These are phyloP conservation scores for Rugonectria rugulosa DNA, from an alignment of 2,329 filamentous ascomycete genomes.

Conservation along the genomic window DNA sequence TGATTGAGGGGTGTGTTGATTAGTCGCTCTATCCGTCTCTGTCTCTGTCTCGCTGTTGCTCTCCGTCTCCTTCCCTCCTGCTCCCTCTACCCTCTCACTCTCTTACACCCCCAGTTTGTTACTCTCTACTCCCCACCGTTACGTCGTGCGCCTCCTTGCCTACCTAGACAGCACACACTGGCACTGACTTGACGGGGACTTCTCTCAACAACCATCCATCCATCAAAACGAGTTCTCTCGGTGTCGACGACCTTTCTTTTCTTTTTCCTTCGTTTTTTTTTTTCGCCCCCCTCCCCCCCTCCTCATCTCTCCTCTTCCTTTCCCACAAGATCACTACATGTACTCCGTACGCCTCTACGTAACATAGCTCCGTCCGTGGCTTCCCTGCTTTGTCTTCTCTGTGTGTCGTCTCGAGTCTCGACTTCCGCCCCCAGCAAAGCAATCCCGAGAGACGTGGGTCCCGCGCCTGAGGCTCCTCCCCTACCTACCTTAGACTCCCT, in stretches of 20 bases:
- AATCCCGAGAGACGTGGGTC: conserved; percentile 42
- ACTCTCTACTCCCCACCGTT: conserved; percentile 33
- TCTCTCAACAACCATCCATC: conserved; percentile 22
- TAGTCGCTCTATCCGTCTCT: too few species aligned
- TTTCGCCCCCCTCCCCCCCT: conserved; percentile 32
- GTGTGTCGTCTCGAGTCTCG: conserved; percentile 28
- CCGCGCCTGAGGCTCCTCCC: conserved; percentile 37
- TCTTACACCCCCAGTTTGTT: conserved; percentile 32
- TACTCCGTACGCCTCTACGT: conserved; percentile 19
- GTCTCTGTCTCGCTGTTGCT: too few species aligned
- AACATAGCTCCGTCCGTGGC: conserved; percentile 26
- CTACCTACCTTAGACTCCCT: too few species aligned
- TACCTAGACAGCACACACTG: conserved; percentile 20
- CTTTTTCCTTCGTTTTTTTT: conserved; percentile 39
- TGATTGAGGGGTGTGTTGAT: conserved; percentile 22
- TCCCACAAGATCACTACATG: conserved; percentile 5
- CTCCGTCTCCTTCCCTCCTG: too few species aligned
- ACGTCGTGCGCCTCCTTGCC: conserved; percentile 35
- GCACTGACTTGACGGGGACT: not conserved
- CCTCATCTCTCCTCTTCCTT: conserved; percentile 15
- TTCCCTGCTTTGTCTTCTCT: conserved; percentile 21
- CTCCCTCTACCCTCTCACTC: too few species aligned
- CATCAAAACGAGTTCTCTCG: conserved; percentile 32
- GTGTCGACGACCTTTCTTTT: conserved; percentile 35
- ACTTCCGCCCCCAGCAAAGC: conserved; percentile 32